A percentile compares a stretch with the other conserved stretches of the same genome.
These are phyloP conservation scores for Myriosclerotinia curreyana DNA, from an alignment of 2,329 filamentous ascomycete species.

Conservation along the genomic window DNA sequence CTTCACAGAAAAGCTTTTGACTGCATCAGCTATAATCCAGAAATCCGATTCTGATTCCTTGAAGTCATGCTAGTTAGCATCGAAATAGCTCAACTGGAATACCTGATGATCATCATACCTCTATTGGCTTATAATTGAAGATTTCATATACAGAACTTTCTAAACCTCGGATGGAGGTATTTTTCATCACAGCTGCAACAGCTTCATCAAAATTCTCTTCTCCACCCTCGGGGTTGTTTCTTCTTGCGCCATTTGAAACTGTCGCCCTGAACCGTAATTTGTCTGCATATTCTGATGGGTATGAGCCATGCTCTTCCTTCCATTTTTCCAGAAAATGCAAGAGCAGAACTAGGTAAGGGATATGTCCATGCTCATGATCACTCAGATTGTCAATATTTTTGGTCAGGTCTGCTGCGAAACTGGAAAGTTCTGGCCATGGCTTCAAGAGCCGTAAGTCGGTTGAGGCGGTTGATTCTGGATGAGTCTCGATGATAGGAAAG, in stretches of 20 bases:
- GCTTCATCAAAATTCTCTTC: slow-evolving; percentile 99
- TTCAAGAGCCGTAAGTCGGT: slow-evolving; percentile 79
- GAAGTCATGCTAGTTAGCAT: slow-evolving; percentile 12
- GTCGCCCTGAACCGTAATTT: slow-evolving; percentile 78
- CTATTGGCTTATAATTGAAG: slow-evolving; percentile 60
- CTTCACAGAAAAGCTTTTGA: slow-evolving; percentile 71
- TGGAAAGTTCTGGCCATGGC: slow-evolving; percentile 79
- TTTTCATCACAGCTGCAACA: slow-evolving; percentile 79
- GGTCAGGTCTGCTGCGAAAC: slow-evolving; percentile 66
- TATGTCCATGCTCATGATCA: slow-evolving; percentile 82
- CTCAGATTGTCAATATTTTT: slow-evolving; percentile 65
- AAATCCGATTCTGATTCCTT: slow-evolving; percentile 58
- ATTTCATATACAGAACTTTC: slow-evolving; percentile 71
- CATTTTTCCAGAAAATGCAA: slow-evolving; percentile 79
- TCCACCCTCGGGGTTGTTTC: slow-evolving; percentile 73
- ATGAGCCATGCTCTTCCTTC: slow-evolving; percentile 68
- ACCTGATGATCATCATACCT: slow-evolving; percentile 49
- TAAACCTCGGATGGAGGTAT: slow-evolving; percentile 66
- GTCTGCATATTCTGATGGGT: slow-evolving; percentile 74
- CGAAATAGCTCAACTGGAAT: slow-evolving; percentile 40
- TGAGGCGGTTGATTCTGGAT: slow-evolving; percentile 81
- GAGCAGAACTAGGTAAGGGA: slow-evolving; percentile 82
- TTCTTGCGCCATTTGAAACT: slow-evolving; percentile 66
- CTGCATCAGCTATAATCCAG: slow-evolving; percentile 82
- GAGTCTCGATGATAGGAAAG: slow-evolving; percentile 92